Base-by-base conservation (phyloP, 768 basidiomycete species). In the Mycena crocata region DNA sequence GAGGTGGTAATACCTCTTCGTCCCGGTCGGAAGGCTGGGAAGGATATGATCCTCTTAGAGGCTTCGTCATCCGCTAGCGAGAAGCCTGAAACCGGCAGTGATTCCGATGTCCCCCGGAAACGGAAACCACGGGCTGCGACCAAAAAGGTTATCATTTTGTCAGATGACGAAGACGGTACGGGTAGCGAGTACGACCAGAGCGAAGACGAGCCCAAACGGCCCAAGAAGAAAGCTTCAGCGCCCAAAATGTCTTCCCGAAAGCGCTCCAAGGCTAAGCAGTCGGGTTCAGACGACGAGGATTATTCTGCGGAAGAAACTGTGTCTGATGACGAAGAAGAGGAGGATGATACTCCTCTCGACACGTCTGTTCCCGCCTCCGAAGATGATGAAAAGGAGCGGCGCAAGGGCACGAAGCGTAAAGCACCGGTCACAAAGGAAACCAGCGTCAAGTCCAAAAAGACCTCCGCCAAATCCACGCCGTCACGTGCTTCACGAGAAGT, bases 1-100 rank as follows among this genome's bases (percentile, higher is more conserved):
- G 90, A 91, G 71, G 90, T 92, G 10, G 85, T 90, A 21, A 85
- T 93, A 39, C 78, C 80, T 5, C 71, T 74, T 66, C 74, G 52
- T 75, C 73, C 62, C 52, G 62, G 62, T 35, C 66, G 76, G 58
- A 77, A 62, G 24, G 70, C 66, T 24, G 59, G 66, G 28, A 69
- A 64, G 26, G 68, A 62, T 24, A 71, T 72, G 62, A 24, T 45
- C 26, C 50, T 70, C 40, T 57, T 76, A 79, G 75, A 73, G 9
- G 71, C 78, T 28, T 81, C 82, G 5, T 75, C 80, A 1, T 75
- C 76, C 23, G 79, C 80, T 9, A 78, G 75, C 10, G 78, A 78
- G 17, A 77, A 75, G 31, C 73, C 77, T 0, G 82, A 76, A 13
- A 79, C 78, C 54, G 81, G 83, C 31, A 76, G 78, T 1, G 84